These are phyloP conservation scores for Sistotremastrum niveocremeum DNA, from an alignment of 768 basidiomycete genomes.

Conservation along the genomic window DNA sequence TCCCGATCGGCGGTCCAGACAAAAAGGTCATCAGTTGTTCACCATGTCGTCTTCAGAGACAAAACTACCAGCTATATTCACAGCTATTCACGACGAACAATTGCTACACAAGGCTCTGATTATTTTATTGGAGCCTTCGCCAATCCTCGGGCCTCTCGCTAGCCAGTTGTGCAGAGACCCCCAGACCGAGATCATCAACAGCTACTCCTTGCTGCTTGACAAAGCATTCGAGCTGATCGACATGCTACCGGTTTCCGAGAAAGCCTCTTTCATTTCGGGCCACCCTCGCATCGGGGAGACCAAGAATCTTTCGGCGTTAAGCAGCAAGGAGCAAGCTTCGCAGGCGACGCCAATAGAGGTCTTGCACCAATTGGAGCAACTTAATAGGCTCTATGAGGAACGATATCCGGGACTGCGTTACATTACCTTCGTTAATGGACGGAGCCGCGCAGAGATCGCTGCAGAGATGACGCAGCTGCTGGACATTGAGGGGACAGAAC, in stretches of 20 bases:
- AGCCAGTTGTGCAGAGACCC: conserved; percentile 10
- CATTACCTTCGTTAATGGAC: conserved; percentile 87
- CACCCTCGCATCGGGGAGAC: conserved; percentile 87
- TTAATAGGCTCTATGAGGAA: conserved; percentile 68
- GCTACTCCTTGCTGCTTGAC: neutral
- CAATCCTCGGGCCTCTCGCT: conserved; percentile 25
- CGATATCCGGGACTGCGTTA: conserved; percentile 67
- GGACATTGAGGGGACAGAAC: conserved; percentile 20
- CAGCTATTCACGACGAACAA: neutral
- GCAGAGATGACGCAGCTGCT: conserved; percentile 69
- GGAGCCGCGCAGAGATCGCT: conserved; percentile 54
- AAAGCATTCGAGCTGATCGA: conserved; percentile 32
- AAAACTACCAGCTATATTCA: no score
- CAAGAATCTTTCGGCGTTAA: conserved; percentile 58
- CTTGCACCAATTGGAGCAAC: conserved; percentile 51
- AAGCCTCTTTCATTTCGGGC: conserved; percentile 58
- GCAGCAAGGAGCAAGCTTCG: conserved; percentile 59
- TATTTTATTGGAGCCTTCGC: conserved; percentile 55
- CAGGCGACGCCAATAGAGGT: conserved; percentile 59
- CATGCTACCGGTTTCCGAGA: conserved; percentile 36
- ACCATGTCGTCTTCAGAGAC: no score
- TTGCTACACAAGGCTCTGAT: conserved; percentile 22
- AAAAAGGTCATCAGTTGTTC: no score
- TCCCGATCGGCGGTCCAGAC: no score
- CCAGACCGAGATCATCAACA: conserved; percentile 45